Base-by-base conservation (phyloP, 2,329 filamentous ascomycete genomes). In the Aschersonia sp. region DNA sequence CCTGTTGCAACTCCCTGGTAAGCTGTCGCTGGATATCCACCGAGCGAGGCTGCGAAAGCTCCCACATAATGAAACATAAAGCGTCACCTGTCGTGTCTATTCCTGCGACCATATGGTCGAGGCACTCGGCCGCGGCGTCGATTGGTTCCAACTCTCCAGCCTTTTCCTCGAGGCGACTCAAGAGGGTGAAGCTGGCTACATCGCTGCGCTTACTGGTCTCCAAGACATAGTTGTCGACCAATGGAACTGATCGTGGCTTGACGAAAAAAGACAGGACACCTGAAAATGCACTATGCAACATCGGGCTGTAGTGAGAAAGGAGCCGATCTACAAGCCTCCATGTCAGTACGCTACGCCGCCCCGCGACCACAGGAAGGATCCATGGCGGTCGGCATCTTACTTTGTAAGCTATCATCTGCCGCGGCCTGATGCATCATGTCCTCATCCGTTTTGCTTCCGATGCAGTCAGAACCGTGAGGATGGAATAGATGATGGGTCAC, bases 61-160 rank as follows among this genome's bases (percentile, higher is more conserved):
- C 74, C 72, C 80, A 81, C 76, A 86, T 81, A 10, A 85, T 66
- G 56, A 84, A 84, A 56, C 79, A 84, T 0, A 85, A 66, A 0
- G 71, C 79, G 53, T 85, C 81, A 12, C 81, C 80, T 0, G 81
- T 84, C 1, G 82, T 85, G 54, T 85, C 81, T 50, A 85, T 83
- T 0, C 81, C 82, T 0, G 81, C 81, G 0, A 75, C 78, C 76
- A 85, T 79, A 59, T 85, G 81, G 54, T 85, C 81, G 48, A 83
- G 72, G 54, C 78, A 83, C 60, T 86, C 82, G 22, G 81, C 80
- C 0, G 79, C 79, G 52, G 77, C 72, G 54, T 80, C 72, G 4
- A 76, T 62, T 4, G 66, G 59, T 35, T 74, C 68, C 35, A 82
- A 66, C 4, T 66, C 60, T 5, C 50, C 56, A 5, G 63, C 59